Percentiles rank a stretch among this genome's conserved stretches.
Evolutionary conservation across 306 rosid species (phyloP).

Genomic region (Inga leiocalycina): DNA sequence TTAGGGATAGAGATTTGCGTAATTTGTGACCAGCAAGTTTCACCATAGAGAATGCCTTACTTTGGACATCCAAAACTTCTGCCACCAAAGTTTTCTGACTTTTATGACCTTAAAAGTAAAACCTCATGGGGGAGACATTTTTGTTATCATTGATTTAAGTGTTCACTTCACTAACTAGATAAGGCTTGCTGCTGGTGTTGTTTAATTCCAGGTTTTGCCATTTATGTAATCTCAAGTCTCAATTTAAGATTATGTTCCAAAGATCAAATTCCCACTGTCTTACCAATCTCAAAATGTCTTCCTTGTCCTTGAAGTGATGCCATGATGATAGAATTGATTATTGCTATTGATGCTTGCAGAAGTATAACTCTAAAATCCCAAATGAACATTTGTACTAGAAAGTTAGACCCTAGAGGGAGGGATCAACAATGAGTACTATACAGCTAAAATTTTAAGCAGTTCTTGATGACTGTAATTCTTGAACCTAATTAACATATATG

Average conservation of each 20-base stretch:
- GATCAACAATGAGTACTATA: neutral
- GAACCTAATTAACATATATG: neutral
- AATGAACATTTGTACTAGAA: neutral
- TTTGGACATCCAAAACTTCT: neutral
- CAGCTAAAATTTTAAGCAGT: neutral
- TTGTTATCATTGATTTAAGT: neutral
- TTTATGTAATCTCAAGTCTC: neutral
- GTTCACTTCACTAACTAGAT: neutral
- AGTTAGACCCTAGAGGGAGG: neutral
- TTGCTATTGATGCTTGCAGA: neutral
- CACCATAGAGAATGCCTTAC: too few relatives aligned
- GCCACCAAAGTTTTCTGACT: neutral
- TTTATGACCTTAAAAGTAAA: too few relatives aligned
- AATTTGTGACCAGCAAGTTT: too few relatives aligned
- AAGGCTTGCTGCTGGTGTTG: neutral
- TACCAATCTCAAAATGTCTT: neutral
- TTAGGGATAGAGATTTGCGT: neutral
- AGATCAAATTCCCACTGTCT: neutral
- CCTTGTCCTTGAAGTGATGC: neutral
- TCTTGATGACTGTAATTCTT: neutral
- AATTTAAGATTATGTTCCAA: neutral
- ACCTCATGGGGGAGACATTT: too few relatives aligned
- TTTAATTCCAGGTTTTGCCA: neutral
- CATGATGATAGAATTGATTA: neutral
- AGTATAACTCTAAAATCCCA: neutral